Base-by-base conservation (phyloP, 768 basidiomycete species). In the Lyophyllum atratum region DNA sequence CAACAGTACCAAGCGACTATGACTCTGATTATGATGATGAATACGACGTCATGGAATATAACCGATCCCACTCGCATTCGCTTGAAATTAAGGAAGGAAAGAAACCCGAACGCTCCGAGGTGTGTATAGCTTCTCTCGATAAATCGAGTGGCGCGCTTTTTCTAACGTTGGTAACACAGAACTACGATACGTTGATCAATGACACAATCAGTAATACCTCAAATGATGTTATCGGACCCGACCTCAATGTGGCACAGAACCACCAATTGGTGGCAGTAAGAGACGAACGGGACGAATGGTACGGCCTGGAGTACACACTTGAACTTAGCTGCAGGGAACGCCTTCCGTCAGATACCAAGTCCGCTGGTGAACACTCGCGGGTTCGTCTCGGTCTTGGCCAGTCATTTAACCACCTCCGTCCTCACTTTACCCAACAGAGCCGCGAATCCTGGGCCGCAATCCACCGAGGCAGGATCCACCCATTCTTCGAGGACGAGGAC, bases 391-490 rank as follows among this genome's bases (percentile, higher is more conserved):
- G 11, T 37, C 34, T 37, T 25, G 39, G 17, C 33, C 42, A 8
- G 29, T 46, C 26, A 46, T 29, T 22, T 50, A 2, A 24, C 25
- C 12, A n/a, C n/a, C n/a, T n/a, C n/a, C 19, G 26, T 45, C 4
- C 10, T 19, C 33, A 54, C n/a, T 12, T 44, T 44, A 25, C 14
- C 15, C 26, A 3, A 9, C 49, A 79, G 79, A 79, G 77, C 52
- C 73, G 71, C 54, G 74, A 78, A 61, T 78, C 78, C 7, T 80
- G 79, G 78, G 75, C 73, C 0, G 73, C 73, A 8, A 66, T 79
- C 25, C 77, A 74, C 59, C 67, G 67, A 52, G 75, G 74, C 3
- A 67, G 59, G 4, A 63, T 76, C 14, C 70, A 77, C 54, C 76
- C 78, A 0, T 70, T 66, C 52, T 70, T 70, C 53, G 74, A 74